Conservation (phyloP, 2,329 filamentous ascomycete species). For the Microdochium nivale region DNA sequence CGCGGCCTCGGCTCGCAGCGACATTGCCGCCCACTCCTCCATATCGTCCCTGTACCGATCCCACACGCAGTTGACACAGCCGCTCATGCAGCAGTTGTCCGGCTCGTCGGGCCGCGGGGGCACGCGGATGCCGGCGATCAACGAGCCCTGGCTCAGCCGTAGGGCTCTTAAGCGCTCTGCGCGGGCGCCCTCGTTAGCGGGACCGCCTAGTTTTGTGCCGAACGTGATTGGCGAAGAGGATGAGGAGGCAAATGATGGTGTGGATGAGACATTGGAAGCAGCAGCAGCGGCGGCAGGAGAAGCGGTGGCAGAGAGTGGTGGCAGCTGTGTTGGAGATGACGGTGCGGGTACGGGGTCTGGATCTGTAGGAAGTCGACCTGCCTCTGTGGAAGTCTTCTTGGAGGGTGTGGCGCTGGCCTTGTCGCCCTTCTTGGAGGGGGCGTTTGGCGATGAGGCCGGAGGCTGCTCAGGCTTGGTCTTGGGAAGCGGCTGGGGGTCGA, state of each 20-base stretch:
- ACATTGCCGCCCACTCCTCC: constrained; percentile 72
- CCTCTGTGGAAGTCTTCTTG: constrained; percentile 7
- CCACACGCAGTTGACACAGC: constrained; percentile 97
- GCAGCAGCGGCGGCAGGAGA: constrained; percentile 10
- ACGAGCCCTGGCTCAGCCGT: constrained; percentile 43
- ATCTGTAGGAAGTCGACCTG: constrained; percentile 1
- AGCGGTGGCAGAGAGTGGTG: constrained; percentile 3
- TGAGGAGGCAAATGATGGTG: constrained; percentile 20
- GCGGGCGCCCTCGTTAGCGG: constrained; percentile 45
- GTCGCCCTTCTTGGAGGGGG: constrained; percentile 13
- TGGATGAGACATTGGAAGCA: constrained; percentile 16
- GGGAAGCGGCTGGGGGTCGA: constrained; percentile 31
- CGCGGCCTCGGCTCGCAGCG: constrained; percentile 51
- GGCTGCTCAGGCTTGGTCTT: constrained; percentile 34
- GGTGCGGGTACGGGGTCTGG: constrained; percentile 2
- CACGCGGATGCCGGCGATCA: constrained; percentile 71
- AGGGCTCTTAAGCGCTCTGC: constrained; percentile 50
- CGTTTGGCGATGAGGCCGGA: constrained; percentile 27
- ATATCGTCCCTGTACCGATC: constrained; percentile 85
- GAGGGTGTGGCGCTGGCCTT: constrained; percentile 13
- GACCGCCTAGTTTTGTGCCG: constrained; percentile 68
- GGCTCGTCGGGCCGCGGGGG: constrained; percentile 82
- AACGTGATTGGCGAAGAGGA: constrained; percentile 61
- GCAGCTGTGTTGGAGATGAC: background rate
- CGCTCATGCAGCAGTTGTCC: constrained; percentile 98